These are phyloP conservation scores for Austroboletus novae-zelandiae DNA, from an alignment of 1,284 basidiomycete species.

Conservation along the genomic window DNA sequence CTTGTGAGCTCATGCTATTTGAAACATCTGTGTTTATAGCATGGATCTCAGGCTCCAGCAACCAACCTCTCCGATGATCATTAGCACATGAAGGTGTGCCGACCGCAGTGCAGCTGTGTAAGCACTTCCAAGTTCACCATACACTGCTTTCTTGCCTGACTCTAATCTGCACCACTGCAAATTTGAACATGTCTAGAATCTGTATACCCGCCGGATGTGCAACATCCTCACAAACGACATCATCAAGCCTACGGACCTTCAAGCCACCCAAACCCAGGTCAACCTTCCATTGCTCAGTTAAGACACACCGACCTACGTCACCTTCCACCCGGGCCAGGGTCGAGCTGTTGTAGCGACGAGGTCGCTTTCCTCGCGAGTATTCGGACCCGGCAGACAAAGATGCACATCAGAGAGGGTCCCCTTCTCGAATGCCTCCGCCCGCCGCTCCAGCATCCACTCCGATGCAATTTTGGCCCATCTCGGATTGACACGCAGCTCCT, in stretches of 20 bases:
- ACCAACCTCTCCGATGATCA: no score
- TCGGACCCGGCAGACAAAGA: background rate
- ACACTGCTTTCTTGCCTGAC: no score
- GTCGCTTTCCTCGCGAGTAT: background rate
- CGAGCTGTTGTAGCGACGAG: background rate
- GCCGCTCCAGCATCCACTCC: conserved; percentile 8
- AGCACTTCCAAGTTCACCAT: no score
- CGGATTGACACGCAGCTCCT: background rate
- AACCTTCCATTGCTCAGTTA: background rate
- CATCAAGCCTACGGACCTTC: background rate
- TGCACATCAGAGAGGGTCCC: background rate
- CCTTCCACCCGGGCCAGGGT: conserved; percentile 6
- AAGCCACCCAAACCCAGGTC: background rate
- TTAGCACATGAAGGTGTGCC: no score
- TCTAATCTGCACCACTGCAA: no score
- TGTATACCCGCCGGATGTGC: no score
- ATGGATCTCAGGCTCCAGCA: no score
- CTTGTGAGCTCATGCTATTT: no score
- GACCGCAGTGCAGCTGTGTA: no score
- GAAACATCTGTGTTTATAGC: no score
- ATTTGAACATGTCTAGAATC: no score
- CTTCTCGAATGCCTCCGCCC: background rate
- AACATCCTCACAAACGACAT: no score
- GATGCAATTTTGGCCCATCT: conserved; percentile 1
- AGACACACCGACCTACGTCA: background rate